Evolutionary conservation across 768 basidiomycete genomes (phyloP).

Genomic region (Termitomyces sp.): DNA sequence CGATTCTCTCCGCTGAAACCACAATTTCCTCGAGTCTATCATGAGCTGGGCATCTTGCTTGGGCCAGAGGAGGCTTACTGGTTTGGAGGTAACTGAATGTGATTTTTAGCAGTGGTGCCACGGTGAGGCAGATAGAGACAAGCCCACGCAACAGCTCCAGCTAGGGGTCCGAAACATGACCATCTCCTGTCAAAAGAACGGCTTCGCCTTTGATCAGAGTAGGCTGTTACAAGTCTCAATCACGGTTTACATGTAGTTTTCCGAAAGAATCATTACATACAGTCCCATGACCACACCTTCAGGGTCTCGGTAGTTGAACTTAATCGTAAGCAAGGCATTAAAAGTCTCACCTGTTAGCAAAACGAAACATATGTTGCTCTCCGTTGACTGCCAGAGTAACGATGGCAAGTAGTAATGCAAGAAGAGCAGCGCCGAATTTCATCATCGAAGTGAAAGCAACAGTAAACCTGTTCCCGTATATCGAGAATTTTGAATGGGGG

Average conservation of each 20-base stretch:
- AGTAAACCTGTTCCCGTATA: neutral
- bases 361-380: constrained; percentile 34
- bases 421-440: constrained; percentile 15
- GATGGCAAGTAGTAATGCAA: constrained; percentile 20
- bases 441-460: neutral
- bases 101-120: neutral
- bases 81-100: constrained; percentile 28
- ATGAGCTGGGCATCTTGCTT: neutral
- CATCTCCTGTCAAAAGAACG: constrained; percentile 28
- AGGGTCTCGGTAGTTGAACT: no score
- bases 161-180: constrained; percentile 26
- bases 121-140: neutral
- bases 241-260: neutral
- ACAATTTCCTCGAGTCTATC: constrained; percentile 25
- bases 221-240: constrained; percentile 17
- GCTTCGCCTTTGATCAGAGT: constrained; percentile 27
- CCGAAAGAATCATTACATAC: constrained; percentile 16
- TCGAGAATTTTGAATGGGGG: neutral
- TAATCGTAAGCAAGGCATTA: neutral
- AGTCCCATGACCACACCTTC: constrained; percentile 31
- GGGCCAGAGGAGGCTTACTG: constrained; percentile 12
- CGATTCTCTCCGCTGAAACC: constrained; percentile 38
- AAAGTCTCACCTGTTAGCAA: constrained; percentile 27
- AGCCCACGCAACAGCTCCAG: constrained; percentile 33
- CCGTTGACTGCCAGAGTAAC: constrained; percentile 20